Evolutionary conservation across 2,329 filamentous ascomycete genomes (phyloP).

Genomic region (Sphaerulina musiva): DNA sequence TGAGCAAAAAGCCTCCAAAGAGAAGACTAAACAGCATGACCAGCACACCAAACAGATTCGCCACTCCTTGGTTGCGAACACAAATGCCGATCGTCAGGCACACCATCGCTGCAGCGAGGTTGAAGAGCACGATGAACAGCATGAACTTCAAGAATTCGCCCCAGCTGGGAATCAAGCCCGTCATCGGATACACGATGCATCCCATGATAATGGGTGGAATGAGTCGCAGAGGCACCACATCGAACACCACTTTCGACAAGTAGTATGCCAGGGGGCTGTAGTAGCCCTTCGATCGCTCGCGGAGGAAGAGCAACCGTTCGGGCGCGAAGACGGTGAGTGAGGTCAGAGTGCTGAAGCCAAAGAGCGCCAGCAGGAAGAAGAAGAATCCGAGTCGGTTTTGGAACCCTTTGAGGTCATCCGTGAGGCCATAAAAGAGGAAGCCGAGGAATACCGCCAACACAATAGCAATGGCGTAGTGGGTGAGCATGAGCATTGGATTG

Average conservation of each 20-base stretch:
- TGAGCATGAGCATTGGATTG: conserved; percentile 96
- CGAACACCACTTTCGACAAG: conserved; percentile 92
- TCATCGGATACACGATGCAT: conserved; percentile 96
- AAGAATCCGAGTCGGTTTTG: conserved; percentile 95
- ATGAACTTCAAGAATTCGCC: conserved; percentile 86
- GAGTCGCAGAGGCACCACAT: conserved; percentile 88
- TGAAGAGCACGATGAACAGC: conserved; percentile 88
- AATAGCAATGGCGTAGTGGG: conserved; percentile 95
- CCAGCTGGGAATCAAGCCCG: conserved; percentile 74
- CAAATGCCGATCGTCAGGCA: conserved; percentile 95
- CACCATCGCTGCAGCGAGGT: conserved; percentile 85
- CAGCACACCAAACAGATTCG: conserved; percentile 85
- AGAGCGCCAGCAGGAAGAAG: conserved; percentile 92
- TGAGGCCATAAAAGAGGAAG: conserved; percentile 92
- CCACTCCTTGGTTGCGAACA: conserved; percentile 83
- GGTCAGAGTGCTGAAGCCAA: conserved; percentile 93
- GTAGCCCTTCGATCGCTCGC: conserved; percentile 93
- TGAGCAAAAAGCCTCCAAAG: conserved; percentile 88
- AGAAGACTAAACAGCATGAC: conserved; percentile 97
- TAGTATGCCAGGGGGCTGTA: conserved; percentile 94
- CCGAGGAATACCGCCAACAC: conserved; percentile 88
- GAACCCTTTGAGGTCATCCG: conserved; percentile 93
- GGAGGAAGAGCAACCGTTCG: conserved; percentile 82
- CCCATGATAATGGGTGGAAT: conserved; percentile 94
- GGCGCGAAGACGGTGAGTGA: conserved; percentile 88